Percentiles rank a stretch among this genome's conserved stretches.
Conservation (phyloP, 2,329 filamentous ascomycete genomes). For the Neopestalotiopsis sp. region DNA sequence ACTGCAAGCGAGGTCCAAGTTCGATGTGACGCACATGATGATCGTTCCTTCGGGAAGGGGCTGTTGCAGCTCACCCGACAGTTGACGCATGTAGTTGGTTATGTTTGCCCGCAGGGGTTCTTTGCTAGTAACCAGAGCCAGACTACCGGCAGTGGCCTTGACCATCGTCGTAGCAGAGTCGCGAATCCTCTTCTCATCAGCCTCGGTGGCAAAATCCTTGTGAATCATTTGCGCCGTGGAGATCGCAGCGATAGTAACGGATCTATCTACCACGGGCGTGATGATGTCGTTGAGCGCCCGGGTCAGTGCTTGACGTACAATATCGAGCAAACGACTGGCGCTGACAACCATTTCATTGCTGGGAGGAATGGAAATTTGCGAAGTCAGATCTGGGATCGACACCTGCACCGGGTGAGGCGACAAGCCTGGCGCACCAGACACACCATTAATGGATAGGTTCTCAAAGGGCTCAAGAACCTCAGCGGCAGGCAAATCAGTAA, state of each 20-base stretch:
- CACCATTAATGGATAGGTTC: slow-evolving; percentile 77
- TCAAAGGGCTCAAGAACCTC: slow-evolving; percentile 84
- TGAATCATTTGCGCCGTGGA: slow-evolving; percentile 94
- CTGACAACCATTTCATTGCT: slow-evolving; percentile 80
- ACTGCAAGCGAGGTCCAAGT: slow-evolving; percentile 89
- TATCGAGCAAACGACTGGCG: slow-evolving; percentile 69
- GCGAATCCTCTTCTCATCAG: slow-evolving; percentile 84
- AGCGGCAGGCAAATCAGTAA: slow-evolving; percentile 61
- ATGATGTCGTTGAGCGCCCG: slow-evolving; percentile 96
- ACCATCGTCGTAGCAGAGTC: slow-evolving; percentile 92
- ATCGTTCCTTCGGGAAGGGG: slow-evolving; percentile 93
- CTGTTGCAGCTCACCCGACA: slow-evolving; percentile 73
- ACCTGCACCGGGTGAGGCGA: slow-evolving; percentile 79
- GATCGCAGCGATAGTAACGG: slow-evolving; percentile 96
- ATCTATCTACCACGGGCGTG: slow-evolving; percentile 94
- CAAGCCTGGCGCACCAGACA: slow-evolving; percentile 73
- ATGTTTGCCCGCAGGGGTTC: slow-evolving; percentile 96
- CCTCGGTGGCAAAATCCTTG: slow-evolving; percentile 95
- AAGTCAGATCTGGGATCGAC: slow-evolving; percentile 82
- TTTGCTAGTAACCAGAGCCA: slow-evolving; percentile 97
- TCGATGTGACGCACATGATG: slow-evolving; percentile 98
- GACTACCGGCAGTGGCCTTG: slow-evolving; percentile 88
- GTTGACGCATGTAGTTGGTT: slow-evolving; percentile 87
- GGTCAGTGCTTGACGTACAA: slow-evolving; percentile 85
- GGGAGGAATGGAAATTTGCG: slow-evolving; percentile 80